Evolutionary conservation across 2,329 filamentous ascomycete species (phyloP).

Genomic region (Ophiostoma ips): DNA sequence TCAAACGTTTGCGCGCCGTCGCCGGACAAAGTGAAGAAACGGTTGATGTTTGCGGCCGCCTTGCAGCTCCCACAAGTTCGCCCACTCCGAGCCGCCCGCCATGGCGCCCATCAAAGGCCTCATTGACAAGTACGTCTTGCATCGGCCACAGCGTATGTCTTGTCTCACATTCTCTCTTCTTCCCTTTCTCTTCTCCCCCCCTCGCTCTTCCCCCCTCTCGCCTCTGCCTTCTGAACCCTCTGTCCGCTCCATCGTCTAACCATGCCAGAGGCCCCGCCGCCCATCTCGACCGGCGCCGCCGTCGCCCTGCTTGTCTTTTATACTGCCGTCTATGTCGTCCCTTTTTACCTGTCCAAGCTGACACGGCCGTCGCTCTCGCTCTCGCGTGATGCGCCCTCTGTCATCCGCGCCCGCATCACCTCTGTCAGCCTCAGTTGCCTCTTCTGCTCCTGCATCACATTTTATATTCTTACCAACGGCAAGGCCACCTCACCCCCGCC

Average conservation of each 20-base stretch:
- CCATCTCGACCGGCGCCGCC: slow-evolving; percentile 26
- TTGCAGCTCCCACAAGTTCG: too few species aligned
- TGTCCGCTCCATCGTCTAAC: too few species aligned
- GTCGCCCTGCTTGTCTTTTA: slow-evolving; percentile 39
- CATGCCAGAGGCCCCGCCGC: slow-evolving; percentile 19
- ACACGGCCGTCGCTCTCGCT: slow-evolving; percentile 69
- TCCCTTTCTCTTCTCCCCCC: neutral
- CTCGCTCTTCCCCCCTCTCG: too few species aligned
- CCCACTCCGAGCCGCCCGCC: neutral
- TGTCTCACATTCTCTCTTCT: neutral
- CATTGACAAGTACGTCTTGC: slow-evolving; percentile 15
- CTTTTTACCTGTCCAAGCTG: slow-evolving; percentile 70
- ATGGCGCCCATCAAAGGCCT: slow-evolving; percentile 15
- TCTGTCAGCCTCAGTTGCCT: slow-evolving; percentile 66
- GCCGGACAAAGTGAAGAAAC: too few species aligned
- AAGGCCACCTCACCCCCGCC: slow-evolving; percentile 28
- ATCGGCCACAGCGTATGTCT: slow-evolving; percentile 12
- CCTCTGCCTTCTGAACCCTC: too few species aligned
- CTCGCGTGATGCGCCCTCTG: slow-evolving; percentile 74
- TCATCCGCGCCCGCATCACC: slow-evolving; percentile 74
- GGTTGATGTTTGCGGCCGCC: too few species aligned
- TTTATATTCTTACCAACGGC: slow-evolving; percentile 47
- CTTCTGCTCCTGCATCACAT: slow-evolving; percentile 51
- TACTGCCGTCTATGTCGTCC: slow-evolving; percentile 78
- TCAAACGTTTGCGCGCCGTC: too few species aligned